Evolutionary conservation across 2,329 filamentous ascomycete genomes (phyloP).

Genomic region (Aphanocladium album): DNA sequence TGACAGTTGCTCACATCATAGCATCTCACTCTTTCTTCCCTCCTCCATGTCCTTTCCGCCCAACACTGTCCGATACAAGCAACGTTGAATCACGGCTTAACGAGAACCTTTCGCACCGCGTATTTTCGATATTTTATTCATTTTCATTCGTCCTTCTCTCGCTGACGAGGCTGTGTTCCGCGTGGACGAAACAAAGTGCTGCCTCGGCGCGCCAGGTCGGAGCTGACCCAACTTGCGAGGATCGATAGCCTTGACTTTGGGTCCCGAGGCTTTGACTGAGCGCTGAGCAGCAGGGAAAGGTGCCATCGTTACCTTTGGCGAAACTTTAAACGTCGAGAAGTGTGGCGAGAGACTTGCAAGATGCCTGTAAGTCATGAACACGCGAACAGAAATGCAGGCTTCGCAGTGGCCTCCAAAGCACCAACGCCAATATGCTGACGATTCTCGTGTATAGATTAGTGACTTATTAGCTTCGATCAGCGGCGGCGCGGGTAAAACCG

Average conservation of each 20-base stretch:
- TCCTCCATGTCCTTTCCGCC: not conserved
- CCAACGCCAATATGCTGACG: not conserved
- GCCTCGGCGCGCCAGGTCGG: conserved; percentile 13
- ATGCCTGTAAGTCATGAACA: conserved; percentile 18
- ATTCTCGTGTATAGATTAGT: conserved; percentile 33
- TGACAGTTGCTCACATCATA: not conserved
- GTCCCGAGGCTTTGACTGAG: conserved; percentile 10
- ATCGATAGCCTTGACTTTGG: conserved; percentile 11
- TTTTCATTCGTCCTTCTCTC: not conserved
- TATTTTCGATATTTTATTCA: not conserved
- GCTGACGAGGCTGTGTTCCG: not conserved
- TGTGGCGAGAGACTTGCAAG: not conserved
- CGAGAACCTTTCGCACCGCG: not conserved
- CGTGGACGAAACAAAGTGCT: not conserved
- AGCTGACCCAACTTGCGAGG: conserved; percentile 10
- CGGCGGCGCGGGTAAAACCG: conserved; percentile 43
- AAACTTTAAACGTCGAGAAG: not conserved
- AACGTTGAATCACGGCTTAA: not conserved
- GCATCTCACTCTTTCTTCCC: not conserved
- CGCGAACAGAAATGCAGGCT: not conserved
- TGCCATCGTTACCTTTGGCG: too few relatives aligned
- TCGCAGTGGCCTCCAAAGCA: not conserved
- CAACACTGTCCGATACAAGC: not conserved
- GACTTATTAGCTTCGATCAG: conserved; percentile 59
- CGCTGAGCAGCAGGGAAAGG: conserved; percentile 11